These are phyloP conservation scores for Byssothecium circinans DNA, from an alignment of 2,329 filamentous ascomycete species.

Conservation along the genomic window DNA sequence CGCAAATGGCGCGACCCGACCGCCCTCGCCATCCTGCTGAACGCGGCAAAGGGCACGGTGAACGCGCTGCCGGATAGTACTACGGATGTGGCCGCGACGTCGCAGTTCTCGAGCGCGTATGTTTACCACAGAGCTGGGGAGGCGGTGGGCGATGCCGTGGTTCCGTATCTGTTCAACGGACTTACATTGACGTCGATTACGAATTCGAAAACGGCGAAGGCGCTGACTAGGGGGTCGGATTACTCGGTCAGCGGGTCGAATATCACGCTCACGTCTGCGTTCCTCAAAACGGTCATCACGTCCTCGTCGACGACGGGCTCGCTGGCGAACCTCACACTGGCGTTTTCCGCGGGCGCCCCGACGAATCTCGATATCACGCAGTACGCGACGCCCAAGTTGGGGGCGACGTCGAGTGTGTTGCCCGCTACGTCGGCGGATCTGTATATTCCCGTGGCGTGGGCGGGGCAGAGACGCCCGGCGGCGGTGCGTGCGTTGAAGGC, in stretches of 20 bases:
- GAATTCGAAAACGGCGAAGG: conserved; percentile 37
- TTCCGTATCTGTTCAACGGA: conserved; percentile 58
- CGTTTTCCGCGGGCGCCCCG: conserved; percentile 56
- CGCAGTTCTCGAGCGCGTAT: conserved; percentile 56
- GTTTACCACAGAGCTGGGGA: conserved; percentile 57
- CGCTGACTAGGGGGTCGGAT: conserved; percentile 46
- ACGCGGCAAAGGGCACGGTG: conserved; percentile 46
- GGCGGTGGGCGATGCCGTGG: conserved; percentile 45
- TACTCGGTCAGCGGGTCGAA: conserved; percentile 50
- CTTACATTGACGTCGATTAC: conserved; percentile 51
- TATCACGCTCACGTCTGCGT: conserved; percentile 53
- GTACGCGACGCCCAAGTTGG: conserved; percentile 53
- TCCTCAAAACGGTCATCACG: conserved; percentile 51
- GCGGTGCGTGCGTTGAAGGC: conserved; percentile 54
- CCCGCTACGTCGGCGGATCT: conserved; percentile 47
- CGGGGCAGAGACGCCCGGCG: conserved; percentile 54
- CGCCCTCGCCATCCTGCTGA: conserved; percentile 52
- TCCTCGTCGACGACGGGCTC: conserved; percentile 48
- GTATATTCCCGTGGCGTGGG: conserved; percentile 56
- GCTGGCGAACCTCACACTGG: conserved; percentile 55
- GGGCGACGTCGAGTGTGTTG: conserved; percentile 28
- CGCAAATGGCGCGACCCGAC: conserved; percentile 56
- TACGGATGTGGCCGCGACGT: conserved; percentile 49
- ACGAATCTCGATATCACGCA: conserved; percentile 55
- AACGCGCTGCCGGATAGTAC: conserved; percentile 59